A percentile compares a stretch with the other conserved stretches of the same genome.
Conservation (phyloP, 2,329 filamentous ascomycete species). For the Xylaria sp. region DNA sequence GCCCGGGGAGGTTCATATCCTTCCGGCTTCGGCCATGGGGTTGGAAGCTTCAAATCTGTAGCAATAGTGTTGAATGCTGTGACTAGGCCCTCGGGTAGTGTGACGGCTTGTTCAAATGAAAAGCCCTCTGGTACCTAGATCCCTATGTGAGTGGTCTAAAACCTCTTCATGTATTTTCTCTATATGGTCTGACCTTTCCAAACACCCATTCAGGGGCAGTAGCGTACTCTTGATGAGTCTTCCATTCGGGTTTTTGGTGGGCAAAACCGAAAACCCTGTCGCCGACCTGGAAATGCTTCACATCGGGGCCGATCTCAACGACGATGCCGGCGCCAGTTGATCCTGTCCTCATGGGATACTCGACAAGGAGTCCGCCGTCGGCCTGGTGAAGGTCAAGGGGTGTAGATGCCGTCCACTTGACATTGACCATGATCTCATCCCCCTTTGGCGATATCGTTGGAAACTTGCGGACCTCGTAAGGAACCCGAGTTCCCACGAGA, state of each 20-base stretch:
- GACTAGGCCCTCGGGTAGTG: slow-evolving; percentile 62
- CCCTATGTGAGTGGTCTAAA: background rate
- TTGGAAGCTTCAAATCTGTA: slow-evolving; percentile 56
- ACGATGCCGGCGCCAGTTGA: slow-evolving; percentile 59
- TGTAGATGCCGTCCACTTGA: slow-evolving; percentile 64
- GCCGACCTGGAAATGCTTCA: slow-evolving; percentile 53
- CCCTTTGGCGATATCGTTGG: slow-evolving; percentile 41
- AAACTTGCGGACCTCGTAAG: slow-evolving; percentile 36
- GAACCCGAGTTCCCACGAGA: slow-evolving; percentile 34
- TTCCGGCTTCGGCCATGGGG: slow-evolving; percentile 62
- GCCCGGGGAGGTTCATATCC: slow-evolving; percentile 45
- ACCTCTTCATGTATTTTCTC: no score
- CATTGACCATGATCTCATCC: slow-evolving; percentile 59
- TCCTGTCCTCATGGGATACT: slow-evolving; percentile 56
- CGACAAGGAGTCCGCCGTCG: slow-evolving; percentile 62
- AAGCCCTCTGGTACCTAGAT: slow-evolving; percentile 34
- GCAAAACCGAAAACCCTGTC: slow-evolving; percentile 63
- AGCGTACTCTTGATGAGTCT: slow-evolving; percentile 61
- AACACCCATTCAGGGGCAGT: slow-evolving; percentile 58
- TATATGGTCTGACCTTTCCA: slow-evolving; percentile 48
- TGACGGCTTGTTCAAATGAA: slow-evolving; percentile 41
- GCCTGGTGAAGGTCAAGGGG: slow-evolving; percentile 67
- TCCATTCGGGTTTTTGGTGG: slow-evolving; percentile 53
- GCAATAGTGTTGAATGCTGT: slow-evolving; percentile 63
- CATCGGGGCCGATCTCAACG: slow-evolving; percentile 53